phyloP scores from a whole-genome alignment of 345 rosid species.

The Draba incana region DNA sequence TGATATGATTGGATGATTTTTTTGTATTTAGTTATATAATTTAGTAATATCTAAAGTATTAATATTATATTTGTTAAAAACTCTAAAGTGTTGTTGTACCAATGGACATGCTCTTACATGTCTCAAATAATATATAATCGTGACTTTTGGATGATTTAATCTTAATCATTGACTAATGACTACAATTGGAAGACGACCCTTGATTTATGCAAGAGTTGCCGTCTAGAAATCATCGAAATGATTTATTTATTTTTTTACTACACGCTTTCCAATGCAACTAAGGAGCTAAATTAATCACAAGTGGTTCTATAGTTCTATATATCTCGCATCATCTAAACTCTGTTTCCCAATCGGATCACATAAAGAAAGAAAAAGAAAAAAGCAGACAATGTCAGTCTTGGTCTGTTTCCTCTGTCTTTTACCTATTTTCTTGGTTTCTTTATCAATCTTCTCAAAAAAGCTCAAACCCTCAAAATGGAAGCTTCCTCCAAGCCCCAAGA shows the following conservation, averaged over 20 bases:
- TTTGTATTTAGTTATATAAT: no score
- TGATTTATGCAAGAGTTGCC: background rate
- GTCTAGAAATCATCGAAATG: background rate
- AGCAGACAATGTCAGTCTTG: slow-evolving; percentile 31
- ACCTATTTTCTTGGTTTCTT: slow-evolving; percentile 4
- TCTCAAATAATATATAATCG: background rate
- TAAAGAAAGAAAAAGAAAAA: background rate
- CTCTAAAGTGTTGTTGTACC: no score
- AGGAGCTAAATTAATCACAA: background rate
- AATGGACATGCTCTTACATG: no score
- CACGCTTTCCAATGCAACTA: background rate
- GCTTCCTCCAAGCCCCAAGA: slow-evolving; percentile 47
- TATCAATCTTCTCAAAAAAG: slow-evolving; percentile 18
- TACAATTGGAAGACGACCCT: background rate
- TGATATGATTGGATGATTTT: no score
- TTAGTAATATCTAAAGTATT: no score
- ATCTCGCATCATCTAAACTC: background rate
- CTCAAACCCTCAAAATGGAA: slow-evolving; percentile 11
- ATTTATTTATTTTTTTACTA: background rate
- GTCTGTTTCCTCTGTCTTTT: slow-evolving; percentile 19
- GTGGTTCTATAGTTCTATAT: background rate
- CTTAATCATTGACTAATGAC: background rate
- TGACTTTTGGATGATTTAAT: background rate
- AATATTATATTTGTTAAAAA: no score
- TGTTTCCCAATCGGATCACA: background rate